These are phyloP conservation scores for Pythium guiyangense DNA, from an alignment of 352 stramenopile species.

Conservation along the genomic window DNA sequence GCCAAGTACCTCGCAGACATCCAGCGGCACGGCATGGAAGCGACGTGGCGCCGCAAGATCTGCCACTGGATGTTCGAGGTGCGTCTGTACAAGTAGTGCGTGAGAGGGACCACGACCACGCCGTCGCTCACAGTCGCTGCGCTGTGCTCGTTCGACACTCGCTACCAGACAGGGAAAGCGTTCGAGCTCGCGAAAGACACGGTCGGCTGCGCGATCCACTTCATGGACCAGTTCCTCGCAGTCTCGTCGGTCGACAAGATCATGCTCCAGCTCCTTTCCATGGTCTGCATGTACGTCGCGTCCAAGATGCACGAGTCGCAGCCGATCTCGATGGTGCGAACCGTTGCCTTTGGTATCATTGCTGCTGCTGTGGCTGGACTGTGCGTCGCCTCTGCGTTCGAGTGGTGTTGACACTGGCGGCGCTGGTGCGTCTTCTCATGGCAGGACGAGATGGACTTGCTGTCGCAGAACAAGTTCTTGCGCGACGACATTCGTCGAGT, in stretches of 20 bases:
- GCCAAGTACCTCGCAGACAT: slow-evolving; percentile 25
- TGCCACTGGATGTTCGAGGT: slow-evolving; percentile 53
- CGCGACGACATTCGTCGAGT: slow-evolving; percentile 31
- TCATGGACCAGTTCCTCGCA: slow-evolving; percentile 46
- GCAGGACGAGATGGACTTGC: slow-evolving; percentile 43
- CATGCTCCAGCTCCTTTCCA: slow-evolving; percentile 43
- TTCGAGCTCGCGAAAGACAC: slow-evolving; percentile 45
- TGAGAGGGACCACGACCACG: too few species aligned
- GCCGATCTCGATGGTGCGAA: slow-evolving; percentile 40
- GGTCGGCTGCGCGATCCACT: slow-evolving; percentile 35
- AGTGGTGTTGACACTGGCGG: not conserved
- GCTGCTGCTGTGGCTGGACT: not conserved
- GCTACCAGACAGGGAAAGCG: slow-evolving; percentile 30
- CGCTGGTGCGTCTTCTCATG: not conserved
- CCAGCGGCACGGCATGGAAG: slow-evolving; percentile 39
- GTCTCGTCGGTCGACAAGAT: slow-evolving; percentile 45
- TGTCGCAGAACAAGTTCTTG: slow-evolving; percentile 42
- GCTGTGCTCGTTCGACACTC: not conserved
- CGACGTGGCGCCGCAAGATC: slow-evolving; percentile 36
- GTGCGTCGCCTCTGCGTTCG: too few species aligned
- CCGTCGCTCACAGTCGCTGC: not conserved
- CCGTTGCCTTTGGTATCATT: not conserved
- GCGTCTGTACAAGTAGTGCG: too few species aligned
- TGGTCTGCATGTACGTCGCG: slow-evolving; percentile 42
- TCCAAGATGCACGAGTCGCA: slow-evolving; percentile 55